These are phyloP conservation scores for Paramecium sexaurelia DNA, from an alignment of 73 alveolate species.

Conservation along the genomic window DNA sequence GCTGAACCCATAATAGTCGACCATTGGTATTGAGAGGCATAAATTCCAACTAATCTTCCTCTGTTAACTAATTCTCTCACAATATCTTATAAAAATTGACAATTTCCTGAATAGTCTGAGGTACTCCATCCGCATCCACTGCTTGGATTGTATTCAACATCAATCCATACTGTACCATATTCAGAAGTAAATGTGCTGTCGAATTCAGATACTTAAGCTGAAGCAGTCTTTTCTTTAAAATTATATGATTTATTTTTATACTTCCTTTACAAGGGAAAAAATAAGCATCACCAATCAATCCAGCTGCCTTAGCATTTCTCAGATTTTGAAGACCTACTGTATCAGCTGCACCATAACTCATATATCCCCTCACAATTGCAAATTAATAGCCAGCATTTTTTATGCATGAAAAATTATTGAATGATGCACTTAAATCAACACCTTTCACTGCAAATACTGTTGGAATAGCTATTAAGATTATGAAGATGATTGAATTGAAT, in stretches of 20 bases:
- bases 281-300: slow-evolving; percentile 80
- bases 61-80: slow-evolving; percentile 63
- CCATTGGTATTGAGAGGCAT: slow-evolving; percentile 78
- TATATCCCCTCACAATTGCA: slow-evolving; percentile 82
- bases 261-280: slow-evolving; percentile 80
- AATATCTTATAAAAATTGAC: slow-evolving; percentile 67
- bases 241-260: neutral
- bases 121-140: slow-evolving; percentile 75
- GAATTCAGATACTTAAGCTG: slow-evolving; percentile 62
- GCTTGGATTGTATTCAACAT: slow-evolving; percentile 82
- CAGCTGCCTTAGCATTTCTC: slow-evolving; percentile 80
- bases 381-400: slow-evolving; percentile 69
- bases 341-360: slow-evolving; percentile 81
- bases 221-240: slow-evolving; percentile 66
- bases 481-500: neutral
- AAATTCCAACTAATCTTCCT: slow-evolving; percentile 79
- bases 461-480: neutral
- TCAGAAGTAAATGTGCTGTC: slow-evolving; percentile 63
- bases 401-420: slow-evolving; percentile 71
- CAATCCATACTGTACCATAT: slow-evolving; percentile 84
- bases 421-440: slow-evolving; percentile 56
- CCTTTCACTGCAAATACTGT: slow-evolving; percentile 58
- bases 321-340: slow-evolving; percentile 69
- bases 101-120: slow-evolving; percentile 69
- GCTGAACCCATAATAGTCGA: slow-evolving; percentile 77